Base-by-base conservation (phyloP, 805 yeast species). In the Teunomyces pallodes region DNA sequence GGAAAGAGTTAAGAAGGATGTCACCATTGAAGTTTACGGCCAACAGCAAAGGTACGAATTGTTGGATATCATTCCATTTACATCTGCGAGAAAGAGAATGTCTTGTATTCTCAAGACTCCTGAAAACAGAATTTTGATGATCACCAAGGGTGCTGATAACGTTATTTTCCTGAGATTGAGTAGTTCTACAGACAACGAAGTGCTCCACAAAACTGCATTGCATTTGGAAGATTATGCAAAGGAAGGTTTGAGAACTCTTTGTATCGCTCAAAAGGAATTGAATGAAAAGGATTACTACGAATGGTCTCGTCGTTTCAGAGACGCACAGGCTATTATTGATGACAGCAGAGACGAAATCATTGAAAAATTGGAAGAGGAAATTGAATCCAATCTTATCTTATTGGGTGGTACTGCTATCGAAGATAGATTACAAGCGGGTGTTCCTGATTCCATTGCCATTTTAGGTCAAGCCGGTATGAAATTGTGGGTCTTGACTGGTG, bases 371-470 rank as follows among this genome's bases (percentile, higher is more conserved):
- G 79, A 81, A 24, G 82, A 77, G 38, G 82, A 81, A 48, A 72
- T 87, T 46, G 95, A 87, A 64, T 71, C 80, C 40, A 83, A 84
- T 36, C 70, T 87, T 56, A 74, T 72, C 12, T 68, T 87, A 46
- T 66, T 87, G 20, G 95, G 95, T 58, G 94, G 94, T 54, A 87
- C 95, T 36, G 94, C 94, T 29, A 87, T 87, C 64, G 95, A 87
- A 64, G 95, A 87, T 71, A 75, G 90, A 62, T 69, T 87, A 51
- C 95, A 87, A 66, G 90, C 85, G 57, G 94, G 94, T 69, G 95
- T 87, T 46, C 92, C 94, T 2, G 94, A 86, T 56, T 79, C 92
- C 12, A 87, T 87, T 59, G 80, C 83, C 6, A 62, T 82, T 5
- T 70, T 87, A 47, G 86, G 80, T 12, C 74, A 81, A 53, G 94